phyloP scores from a whole-genome alignment of 2,329 filamentous ascomycete species.

The Xylariomycetidae sp. region DNA sequence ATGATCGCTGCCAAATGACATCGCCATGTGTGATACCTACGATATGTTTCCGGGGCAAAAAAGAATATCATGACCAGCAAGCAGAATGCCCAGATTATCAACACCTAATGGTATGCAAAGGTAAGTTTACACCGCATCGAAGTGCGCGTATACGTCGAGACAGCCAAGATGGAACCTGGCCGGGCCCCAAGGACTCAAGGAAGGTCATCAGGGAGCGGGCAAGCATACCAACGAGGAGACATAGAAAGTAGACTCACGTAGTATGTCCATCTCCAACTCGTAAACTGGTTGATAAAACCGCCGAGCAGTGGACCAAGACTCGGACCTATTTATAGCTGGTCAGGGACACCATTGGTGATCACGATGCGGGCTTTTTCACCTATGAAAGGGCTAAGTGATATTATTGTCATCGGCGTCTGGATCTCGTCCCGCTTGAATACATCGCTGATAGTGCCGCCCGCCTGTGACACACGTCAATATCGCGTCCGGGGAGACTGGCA shows the following conservation, averaged over 20 bases:
- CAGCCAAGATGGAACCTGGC: no score
- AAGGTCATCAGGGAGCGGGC: no score
- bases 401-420: slow-evolving; percentile 79
- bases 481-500: no score
- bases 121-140: not conserved
- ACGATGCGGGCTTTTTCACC: slow-evolving; percentile 18
- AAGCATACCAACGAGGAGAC: no score
- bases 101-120: slow-evolving; percentile 33
- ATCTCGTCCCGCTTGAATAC: slow-evolving; percentile 66
- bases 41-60: slow-evolving; percentile 85
- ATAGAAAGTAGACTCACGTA: slow-evolving; percentile 54
- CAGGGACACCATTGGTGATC: no score
- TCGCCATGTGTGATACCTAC: slow-evolving; percentile 45
- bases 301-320: slow-evolving; percentile 59
- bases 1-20: no score
- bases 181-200: no score
- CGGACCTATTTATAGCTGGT: slow-evolving; percentile 36
- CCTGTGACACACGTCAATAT: no score
- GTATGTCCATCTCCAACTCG: slow-evolving; percentile 76
- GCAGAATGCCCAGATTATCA: slow-evolving; percentile 74
- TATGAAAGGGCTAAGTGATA: slow-evolving; percentile 60
- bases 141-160: no score
- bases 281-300: slow-evolving; percentile 77
- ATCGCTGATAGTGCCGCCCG: slow-evolving; percentile 82
- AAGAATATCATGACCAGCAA: slow-evolving; percentile 61